Percentiles rank a stretch among this genome's conserved stretches.
Conservation (phyloP, 768 basidiomycete genomes). For the Phaffia australis region DNA sequence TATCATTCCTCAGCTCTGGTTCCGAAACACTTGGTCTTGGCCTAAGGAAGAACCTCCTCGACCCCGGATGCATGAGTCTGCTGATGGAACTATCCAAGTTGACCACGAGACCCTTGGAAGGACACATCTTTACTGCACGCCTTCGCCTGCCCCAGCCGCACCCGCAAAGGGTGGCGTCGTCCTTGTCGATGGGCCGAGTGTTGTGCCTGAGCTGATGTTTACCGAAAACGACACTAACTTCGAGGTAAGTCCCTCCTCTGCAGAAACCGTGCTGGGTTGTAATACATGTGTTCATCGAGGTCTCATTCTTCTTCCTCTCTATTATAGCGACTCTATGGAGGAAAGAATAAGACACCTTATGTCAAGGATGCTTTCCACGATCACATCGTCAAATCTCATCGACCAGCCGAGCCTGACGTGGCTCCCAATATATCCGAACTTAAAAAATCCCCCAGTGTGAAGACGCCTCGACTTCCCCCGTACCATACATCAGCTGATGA, state of each 20-base stretch:
- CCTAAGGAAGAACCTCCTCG: slow-evolving; percentile 40
- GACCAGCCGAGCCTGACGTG: slow-evolving; percentile 43
- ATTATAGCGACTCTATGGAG: slow-evolving; percentile 63
- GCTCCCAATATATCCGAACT: slow-evolving; percentile 8
- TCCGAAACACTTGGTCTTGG: slow-evolving; percentile 99
- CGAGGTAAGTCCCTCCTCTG: slow-evolving; percentile 35
- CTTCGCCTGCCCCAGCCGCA: slow-evolving; percentile 81
- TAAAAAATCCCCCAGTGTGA: slow-evolving; percentile 24
- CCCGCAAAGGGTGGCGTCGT: slow-evolving; percentile 51
- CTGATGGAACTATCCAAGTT: slow-evolving; percentile 48
- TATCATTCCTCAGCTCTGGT: slow-evolving; percentile 90
- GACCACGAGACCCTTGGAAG: slow-evolving; percentile 64
- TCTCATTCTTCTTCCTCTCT: background rate
- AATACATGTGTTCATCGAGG: too few relatives aligned
- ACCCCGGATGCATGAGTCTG: slow-evolving; percentile 34
- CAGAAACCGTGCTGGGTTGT: background rate
- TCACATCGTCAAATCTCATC: slow-evolving; percentile 80
- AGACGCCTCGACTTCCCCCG: slow-evolving; percentile 31
- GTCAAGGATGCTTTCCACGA: slow-evolving; percentile 99
- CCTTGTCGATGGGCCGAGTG: slow-evolving; percentile 50
- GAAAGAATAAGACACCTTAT: slow-evolving; percentile 66
- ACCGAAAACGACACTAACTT: slow-evolving; percentile 98
- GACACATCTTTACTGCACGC: slow-evolving; percentile 74
- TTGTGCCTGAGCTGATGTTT: slow-evolving; percentile 78
- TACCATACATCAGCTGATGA: slow-evolving; percentile 24